phyloP scores from a whole-genome alignment of 106 monocot species.

The Dioscorea alata region DNA sequence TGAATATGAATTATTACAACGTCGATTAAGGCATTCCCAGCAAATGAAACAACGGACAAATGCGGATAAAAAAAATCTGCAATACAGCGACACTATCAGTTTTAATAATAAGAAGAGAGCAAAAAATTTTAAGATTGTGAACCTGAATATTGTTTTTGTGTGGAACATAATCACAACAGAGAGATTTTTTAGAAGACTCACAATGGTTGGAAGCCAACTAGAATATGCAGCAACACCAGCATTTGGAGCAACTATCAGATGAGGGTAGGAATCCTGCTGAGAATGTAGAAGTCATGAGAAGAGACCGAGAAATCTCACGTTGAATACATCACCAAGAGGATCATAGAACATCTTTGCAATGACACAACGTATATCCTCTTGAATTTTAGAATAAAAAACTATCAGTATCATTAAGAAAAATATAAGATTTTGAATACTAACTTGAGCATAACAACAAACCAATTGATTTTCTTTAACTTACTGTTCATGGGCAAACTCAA shows the following conservation, averaged over 20 bases:
- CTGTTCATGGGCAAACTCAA: no score
- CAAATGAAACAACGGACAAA: no score
- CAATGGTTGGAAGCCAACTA: constrained; percentile 86
- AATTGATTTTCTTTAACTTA: not conserved
- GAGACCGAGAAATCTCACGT: constrained; percentile 5
- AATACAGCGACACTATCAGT: no score
- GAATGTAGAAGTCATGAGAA: not conserved
- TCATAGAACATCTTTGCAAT: not conserved
- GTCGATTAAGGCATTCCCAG: no score
- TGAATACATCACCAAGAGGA: not conserved
- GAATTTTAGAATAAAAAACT: not conserved
- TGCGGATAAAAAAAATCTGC: no score
- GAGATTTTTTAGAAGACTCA: constrained; percentile 22
- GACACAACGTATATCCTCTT: not conserved
- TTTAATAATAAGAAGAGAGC: no score
- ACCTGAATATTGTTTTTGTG: no score
- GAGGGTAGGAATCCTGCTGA: constrained; percentile 61
- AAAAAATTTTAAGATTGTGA: no score
- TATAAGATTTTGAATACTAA: not conserved
- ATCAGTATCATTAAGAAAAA: not conserved
- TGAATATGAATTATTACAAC: no score
- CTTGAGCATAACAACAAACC: not conserved
- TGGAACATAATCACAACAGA: no score
- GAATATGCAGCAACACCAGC: constrained; percentile 94
- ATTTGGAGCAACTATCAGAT: constrained; percentile 81